These are phyloP conservation scores for Setomelanomma holmii DNA, from an alignment of 2,329 filamentous ascomycete species.

Conservation along the genomic window DNA sequence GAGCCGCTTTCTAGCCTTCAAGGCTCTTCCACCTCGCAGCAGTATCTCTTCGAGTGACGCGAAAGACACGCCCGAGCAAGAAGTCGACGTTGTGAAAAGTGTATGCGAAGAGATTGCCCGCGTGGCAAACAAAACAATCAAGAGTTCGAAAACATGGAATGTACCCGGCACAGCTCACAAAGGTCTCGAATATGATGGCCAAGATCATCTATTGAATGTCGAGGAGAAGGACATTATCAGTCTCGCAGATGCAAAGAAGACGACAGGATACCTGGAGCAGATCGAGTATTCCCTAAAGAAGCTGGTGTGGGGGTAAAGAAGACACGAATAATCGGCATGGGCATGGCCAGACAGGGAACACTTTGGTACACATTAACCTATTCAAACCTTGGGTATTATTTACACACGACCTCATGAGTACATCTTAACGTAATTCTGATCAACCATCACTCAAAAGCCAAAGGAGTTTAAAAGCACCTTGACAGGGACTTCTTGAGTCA, in stretches of 20 bases:
- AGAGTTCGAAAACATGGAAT: conserved; percentile 36
- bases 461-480: too few species aligned
- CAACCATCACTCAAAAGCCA: too few species aligned
- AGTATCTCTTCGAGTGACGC: conserved; percentile 38
- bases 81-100: conserved; percentile 63
- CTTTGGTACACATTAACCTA: too few species aligned
- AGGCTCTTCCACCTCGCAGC: conserved; percentile 60
- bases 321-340: too few species aligned
- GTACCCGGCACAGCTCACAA: conserved; percentile 26
- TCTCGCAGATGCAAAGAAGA: conserved; percentile 82
- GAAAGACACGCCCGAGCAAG: conserved; percentile 48
- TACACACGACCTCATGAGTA: too few species aligned
- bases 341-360: too few species aligned
- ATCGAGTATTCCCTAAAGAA: conserved; percentile 91
- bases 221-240: conserved; percentile 78
- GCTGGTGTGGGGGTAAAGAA: conserved; percentile 80
- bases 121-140: conserved; percentile 62
- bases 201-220: conserved; percentile 44
- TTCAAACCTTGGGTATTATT: too few species aligned
- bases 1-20: conserved; percentile 60
- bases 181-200: conserved; percentile 1
- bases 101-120: conserved; percentile 81
- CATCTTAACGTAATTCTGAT: too few species aligned
- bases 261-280: conserved; percentile 85
- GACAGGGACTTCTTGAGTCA: too few species aligned